Evolutionary conservation across 2,329 filamentous ascomycete species (phyloP).

Genomic region (Tolypocladium inflatum): DNA sequence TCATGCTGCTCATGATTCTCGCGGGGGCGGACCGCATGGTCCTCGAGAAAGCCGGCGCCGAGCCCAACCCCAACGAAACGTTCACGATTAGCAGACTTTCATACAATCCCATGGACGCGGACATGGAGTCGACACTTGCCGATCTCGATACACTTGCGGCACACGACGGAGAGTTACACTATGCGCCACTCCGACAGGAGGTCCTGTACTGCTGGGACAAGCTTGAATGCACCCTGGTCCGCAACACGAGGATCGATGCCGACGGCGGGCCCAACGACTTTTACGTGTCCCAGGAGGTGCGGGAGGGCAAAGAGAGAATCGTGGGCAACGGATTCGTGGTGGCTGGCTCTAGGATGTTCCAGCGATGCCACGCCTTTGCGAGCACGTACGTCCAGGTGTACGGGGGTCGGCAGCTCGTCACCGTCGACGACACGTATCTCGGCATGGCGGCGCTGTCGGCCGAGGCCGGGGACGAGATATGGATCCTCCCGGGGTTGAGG

Average conservation of each 20-base stretch:
- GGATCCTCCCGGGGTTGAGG: conserved; percentile 12
- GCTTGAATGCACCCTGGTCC: conserved; percentile 9
- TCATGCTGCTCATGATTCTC: conserved; percentile 13
- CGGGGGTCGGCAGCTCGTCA: conserved; percentile 13
- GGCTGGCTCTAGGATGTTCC: conserved; percentile 7
- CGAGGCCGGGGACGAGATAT: conserved; percentile 11
- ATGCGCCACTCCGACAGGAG: conserved; percentile 9
- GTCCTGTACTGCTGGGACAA: conserved; percentile 11
- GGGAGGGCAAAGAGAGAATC: conserved; percentile 7
- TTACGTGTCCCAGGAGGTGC: conserved; percentile 8
- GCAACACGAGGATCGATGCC: conserved; percentile 4
- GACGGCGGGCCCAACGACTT: conserved; percentile 10
- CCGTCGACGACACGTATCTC: conserved; percentile 8
- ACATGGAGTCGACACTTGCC: conserved; percentile 8
- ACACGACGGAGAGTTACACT: conserved; percentile 9
- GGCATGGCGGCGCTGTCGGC: conserved; percentile 10
- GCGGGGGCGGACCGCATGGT: conserved; percentile 24
- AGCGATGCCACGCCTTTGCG: conserved; percentile 9
- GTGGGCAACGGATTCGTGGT: conserved; percentile 10
- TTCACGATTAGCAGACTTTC: conserved; percentile 3
- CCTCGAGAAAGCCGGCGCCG: conserved; percentile 18
- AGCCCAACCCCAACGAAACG: conserved; percentile 4
- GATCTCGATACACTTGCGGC: conserved; percentile 9
- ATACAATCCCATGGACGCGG: conserved; percentile 11
- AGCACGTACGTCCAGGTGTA: conserved; percentile 9